A percentile compares a stretch with the other conserved stretches of the same genome.
These are phyloP conservation scores for Wickerhamiella occidentalis DNA, from an alignment of 805 yeast genomes.

Conservation along the genomic window DNA sequence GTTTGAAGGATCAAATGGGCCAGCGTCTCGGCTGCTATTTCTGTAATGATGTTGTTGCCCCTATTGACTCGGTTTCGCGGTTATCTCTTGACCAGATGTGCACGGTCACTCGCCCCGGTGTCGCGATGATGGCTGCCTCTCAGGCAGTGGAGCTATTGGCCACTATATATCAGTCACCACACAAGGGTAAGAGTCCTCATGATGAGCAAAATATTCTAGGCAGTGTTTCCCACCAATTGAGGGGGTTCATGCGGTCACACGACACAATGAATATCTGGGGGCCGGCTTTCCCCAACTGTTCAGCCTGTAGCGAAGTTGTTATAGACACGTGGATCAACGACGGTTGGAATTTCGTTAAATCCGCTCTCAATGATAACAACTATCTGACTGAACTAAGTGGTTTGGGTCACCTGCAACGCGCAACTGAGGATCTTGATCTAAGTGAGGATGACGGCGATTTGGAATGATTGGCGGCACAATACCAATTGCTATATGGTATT, in stretches of 20 bases:
- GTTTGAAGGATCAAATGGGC: conserved; percentile 30
- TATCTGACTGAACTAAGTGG: conserved; percentile 75
- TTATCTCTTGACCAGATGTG: conserved; percentile 96
- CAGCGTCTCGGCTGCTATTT: conserved; percentile 76
- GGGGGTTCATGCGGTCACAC: conserved; percentile 70
- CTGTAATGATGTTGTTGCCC: conserved; percentile 93
- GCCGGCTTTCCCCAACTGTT: conserved; percentile 64
- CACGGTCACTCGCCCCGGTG: conserved; percentile 95
- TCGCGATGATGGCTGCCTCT: conserved; percentile 77
- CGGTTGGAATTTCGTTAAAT: conserved; percentile 74
- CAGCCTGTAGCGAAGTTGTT: conserved; percentile 69
- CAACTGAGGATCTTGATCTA: conserved; percentile 46
- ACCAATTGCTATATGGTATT: neutral
- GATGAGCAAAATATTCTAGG: conserved; percentile 42
- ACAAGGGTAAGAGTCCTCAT: conserved; percentile 36
- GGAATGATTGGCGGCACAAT: neutral
- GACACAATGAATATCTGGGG: conserved; percentile 53
- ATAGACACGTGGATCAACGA: conserved; percentile 36
- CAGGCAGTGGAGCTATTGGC: conserved; percentile 75
- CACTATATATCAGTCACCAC: conserved; percentile 57
- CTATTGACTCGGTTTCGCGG: conserved; percentile 74
- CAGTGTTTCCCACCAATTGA: conserved; percentile 71
- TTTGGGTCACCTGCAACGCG: conserved; percentile 54
- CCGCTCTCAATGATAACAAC: conserved; percentile 52
- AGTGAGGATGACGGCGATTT: conserved; percentile 26